Evolutionary conservation across 441 rosid genomes (phyloP).

Genomic region (Theobroma grandiflorum): DNA sequence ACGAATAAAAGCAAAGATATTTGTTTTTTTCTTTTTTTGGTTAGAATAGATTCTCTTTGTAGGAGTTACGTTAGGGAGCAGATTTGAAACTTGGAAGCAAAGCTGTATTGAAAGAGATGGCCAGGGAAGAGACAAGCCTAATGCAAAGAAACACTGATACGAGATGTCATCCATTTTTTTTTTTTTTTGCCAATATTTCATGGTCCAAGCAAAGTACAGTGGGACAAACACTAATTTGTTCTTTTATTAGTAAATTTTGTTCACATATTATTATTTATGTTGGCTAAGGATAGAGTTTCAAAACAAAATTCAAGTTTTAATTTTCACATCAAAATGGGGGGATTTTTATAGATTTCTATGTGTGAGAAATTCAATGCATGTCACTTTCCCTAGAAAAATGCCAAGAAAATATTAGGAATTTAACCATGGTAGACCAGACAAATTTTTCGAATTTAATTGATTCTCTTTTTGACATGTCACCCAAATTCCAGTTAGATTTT

Average conservation of each 20-base stretch:
- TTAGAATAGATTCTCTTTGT: neutral
- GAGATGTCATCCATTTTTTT: constrained; percentile 20
- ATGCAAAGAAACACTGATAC: constrained; percentile 11
- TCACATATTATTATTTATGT: neutral
- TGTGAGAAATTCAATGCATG: constrained; percentile 16
- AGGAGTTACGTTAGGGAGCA: neutral
- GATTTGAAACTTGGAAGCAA: constrained; percentile 25
- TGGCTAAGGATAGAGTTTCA: neutral
- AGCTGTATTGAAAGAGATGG: constrained; percentile 37
- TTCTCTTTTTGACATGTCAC: neutral
- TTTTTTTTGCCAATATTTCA: neutral
- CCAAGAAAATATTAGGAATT: constrained; percentile 15
- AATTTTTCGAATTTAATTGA: neutral
- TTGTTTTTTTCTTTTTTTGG: neutral
- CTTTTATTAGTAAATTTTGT: neutral
- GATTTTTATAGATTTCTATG: neutral
- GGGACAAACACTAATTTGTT: neutral
- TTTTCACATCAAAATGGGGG: neutral
- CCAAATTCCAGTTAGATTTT: neutral
- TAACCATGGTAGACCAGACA: constrained; percentile 14
- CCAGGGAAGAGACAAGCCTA: constrained; percentile 23
- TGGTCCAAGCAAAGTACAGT: neutral
- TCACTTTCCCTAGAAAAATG: constrained; percentile 20
- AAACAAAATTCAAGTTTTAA: neutral
- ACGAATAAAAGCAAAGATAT: neutral